Conservation (phyloP, 768 basidiomycete species). For the Tylopilus rubrobrunneus region DNA sequence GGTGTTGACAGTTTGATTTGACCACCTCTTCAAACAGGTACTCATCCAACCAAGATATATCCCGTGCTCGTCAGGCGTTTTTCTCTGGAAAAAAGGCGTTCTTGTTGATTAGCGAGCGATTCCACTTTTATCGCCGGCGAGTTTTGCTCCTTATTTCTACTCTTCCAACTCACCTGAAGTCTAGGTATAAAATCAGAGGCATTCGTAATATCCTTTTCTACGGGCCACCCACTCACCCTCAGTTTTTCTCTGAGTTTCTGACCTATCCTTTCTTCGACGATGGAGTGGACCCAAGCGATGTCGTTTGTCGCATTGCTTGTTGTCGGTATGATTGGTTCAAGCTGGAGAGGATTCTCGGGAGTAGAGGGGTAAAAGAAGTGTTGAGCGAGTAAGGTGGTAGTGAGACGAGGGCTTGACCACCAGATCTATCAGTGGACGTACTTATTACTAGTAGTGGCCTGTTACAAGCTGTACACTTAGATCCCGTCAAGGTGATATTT, state of each 20-base stretch:
- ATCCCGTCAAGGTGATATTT: slow-evolving; percentile 4
- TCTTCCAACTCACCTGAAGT: background rate
- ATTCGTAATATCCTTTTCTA: slow-evolving; percentile 94
- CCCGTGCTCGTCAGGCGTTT: slow-evolving; percentile 88
- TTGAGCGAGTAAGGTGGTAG: slow-evolving; percentile 5
- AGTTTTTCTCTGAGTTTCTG: slow-evolving; percentile 88
- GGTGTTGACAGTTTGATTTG: background rate
- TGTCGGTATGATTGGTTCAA: slow-evolving; percentile 87
- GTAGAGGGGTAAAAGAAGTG: slow-evolving; percentile 18
- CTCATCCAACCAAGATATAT: slow-evolving; percentile 91
- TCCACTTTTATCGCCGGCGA: slow-evolving; percentile 92
- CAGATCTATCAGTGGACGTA: too few species aligned
- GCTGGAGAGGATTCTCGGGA: slow-evolving; percentile 69
- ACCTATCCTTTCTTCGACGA: slow-evolving; percentile 89
- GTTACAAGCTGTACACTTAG: too few species aligned
- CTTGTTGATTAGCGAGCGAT: slow-evolving; percentile 92
- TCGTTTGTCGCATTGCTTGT: slow-evolving; percentile 78
- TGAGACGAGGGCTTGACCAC: too few species aligned
- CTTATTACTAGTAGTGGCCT: too few species aligned
- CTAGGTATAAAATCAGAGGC: slow-evolving; percentile 90
- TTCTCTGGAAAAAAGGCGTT: slow-evolving; percentile 85
- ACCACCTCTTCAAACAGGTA: slow-evolving; percentile 49
- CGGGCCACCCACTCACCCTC: slow-evolving; percentile 83
- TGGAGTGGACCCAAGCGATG: slow-evolving; percentile 80
- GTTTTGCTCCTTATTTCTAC: slow-evolving; percentile 9